Evolutionary conservation across 148 eudicot genomes (phyloP).

Genomic region (Chenopodium formosanum): DNA sequence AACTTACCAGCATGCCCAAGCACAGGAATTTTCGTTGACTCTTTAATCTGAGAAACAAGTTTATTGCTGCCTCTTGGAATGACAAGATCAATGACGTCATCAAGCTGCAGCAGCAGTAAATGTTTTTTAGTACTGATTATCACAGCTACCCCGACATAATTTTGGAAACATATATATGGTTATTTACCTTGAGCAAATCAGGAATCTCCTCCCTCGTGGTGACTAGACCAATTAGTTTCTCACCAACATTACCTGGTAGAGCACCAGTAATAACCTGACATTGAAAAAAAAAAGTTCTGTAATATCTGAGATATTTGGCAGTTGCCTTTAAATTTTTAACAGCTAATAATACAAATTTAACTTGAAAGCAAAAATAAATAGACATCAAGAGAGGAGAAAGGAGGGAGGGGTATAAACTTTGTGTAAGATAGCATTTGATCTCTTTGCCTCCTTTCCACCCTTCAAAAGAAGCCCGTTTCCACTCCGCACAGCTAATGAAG

Average conservation of each 20-base stretch:
- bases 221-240: slow-evolving; percentile 76
- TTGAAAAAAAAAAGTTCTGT: background rate
- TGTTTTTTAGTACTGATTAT: slow-evolving; percentile 9
- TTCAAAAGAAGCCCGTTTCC: slow-evolving; percentile 94
- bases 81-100: slow-evolving; percentile 97
- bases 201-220: slow-evolving; percentile 93
- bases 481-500: slow-evolving; percentile 87
- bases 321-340: background rate
- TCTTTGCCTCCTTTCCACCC: slow-evolving; percentile 94
- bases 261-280: slow-evolving; percentile 76
- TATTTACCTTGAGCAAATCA: slow-evolving; percentile 73
- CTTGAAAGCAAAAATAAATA: no score
- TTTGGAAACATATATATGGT: background rate
- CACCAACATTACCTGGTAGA: slow-evolving; percentile 74
- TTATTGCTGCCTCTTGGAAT: slow-evolving; percentile 99
- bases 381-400: background rate
- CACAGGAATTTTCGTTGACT: slow-evolving; percentile 94
- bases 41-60: slow-evolving; percentile 93
- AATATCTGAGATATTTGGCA: background rate
- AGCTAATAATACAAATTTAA: background rate
- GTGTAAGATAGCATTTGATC: slow-evolving; percentile 83
- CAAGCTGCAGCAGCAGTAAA: slow-evolving; percentile 54
- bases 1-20: slow-evolving; percentile 88
- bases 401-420: slow-evolving; percentile 48
- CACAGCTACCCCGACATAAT: background rate